Conservation (phyloP, 176 grass and related monocot species). For the Oryza australiensis region DNA sequence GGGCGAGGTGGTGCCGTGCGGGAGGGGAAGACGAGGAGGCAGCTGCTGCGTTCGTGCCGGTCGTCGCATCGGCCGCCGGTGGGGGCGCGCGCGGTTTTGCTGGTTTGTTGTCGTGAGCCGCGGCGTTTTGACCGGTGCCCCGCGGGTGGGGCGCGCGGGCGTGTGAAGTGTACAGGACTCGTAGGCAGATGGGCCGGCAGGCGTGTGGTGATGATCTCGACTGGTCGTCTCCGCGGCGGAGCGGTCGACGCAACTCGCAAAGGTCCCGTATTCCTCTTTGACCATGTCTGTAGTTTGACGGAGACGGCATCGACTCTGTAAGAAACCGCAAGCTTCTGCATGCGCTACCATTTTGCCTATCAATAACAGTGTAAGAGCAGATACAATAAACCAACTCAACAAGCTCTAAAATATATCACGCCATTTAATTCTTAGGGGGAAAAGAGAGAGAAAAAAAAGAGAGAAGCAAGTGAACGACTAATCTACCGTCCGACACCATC, state of each 20-base stretch:
- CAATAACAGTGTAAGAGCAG: background rate
- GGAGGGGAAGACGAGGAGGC: background rate
- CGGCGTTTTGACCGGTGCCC: background rate
- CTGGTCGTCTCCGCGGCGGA: background rate
- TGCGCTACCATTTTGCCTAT: too few relatives aligned
- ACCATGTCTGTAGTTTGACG: background rate
- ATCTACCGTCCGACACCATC: too few relatives aligned
- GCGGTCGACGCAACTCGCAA: background rate
- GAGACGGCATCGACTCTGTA: background rate
- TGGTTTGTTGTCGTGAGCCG: background rate
- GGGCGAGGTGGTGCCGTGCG: background rate
- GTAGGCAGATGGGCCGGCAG: background rate
- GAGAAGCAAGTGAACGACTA: too few relatives aligned
- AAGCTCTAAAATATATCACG: too few relatives aligned
- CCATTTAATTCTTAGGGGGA: too few relatives aligned
- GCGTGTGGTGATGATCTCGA: background rate
- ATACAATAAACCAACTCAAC: too few relatives aligned
- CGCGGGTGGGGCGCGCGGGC: background rate
- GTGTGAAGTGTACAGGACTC: background rate
- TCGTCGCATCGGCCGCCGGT: constrained; percentile 13
- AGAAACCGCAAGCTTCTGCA: background rate
- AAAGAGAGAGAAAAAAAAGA: too few relatives aligned
- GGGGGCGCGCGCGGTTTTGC: background rate
- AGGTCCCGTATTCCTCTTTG: background rate
- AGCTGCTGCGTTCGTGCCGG: background rate